phyloP scores from a whole-genome alignment of 2,329 filamentous ascomycete genomes.

The Xylaria digitata region DNA sequence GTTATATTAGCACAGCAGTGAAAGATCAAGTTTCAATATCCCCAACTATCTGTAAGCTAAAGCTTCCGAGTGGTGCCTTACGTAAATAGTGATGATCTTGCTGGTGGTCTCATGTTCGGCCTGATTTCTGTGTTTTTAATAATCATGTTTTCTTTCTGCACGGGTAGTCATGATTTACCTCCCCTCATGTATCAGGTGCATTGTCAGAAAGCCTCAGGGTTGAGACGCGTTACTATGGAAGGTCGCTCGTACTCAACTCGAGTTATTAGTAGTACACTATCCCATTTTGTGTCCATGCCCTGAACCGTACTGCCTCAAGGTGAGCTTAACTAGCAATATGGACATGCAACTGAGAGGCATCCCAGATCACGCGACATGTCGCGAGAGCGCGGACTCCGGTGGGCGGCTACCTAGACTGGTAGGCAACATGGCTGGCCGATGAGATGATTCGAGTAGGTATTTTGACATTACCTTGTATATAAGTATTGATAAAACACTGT shows the following conservation, averaged over 20 bases:
- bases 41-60: not conserved
- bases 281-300: not conserved
- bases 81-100: not conserved
- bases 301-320: constrained; percentile 4
- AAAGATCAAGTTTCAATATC: constrained; percentile 1
- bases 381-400: not conserved
- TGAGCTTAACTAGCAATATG: constrained; percentile 1
- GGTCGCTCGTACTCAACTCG: constrained; percentile 3
- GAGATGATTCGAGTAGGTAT: constrained; percentile 25
- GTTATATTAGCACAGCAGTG: constrained; percentile 7
- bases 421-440: constrained; percentile 23
- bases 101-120: not conserved
- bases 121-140: constrained; percentile 11
- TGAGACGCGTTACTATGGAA: constrained; percentile 5
- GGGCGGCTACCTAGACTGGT: constrained; percentile 8
- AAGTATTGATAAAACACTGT: constrained; percentile 35
- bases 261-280: constrained; percentile 20
- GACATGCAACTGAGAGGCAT: constrained; percentile 1
- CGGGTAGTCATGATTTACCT: constrained; percentile 7
- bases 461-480: constrained; percentile 44
- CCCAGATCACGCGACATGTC: constrained; percentile 2
- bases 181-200: constrained; percentile 2
- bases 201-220: constrained; percentile 3
- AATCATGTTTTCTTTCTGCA: constrained; percentile 19
- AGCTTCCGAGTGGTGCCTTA: not conserved